Percentiles rank a stretch among this genome's conserved stretches.
These are phyloP conservation scores for Phytophthora tentaculata DNA, from an alignment of 352 stramenopile genomes.

Conservation along the genomic window DNA sequence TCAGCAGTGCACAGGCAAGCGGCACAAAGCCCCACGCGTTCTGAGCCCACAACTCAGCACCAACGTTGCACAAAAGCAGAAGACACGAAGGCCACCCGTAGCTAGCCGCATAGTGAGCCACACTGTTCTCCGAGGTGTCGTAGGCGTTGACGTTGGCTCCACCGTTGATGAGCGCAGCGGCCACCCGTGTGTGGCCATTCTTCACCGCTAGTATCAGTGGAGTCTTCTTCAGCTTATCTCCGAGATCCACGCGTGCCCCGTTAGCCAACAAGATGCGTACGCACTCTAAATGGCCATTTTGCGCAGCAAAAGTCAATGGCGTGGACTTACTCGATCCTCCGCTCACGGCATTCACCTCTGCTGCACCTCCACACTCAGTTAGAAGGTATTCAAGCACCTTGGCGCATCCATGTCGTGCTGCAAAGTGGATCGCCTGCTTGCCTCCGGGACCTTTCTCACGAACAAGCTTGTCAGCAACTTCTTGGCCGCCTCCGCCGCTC, in stretches of 20 bases:
- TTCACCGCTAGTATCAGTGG: conserved; percentile 80
- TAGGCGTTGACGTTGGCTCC: conserved; percentile 80
- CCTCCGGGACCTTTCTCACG: conserved; percentile 54
- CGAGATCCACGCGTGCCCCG: conserved; percentile 59
- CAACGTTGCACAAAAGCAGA: conserved; percentile 55
- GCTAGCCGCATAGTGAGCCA: conserved; percentile 76
- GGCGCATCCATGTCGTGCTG: conserved; percentile 47
- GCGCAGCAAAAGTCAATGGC: conserved; percentile 62
- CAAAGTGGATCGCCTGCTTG: conserved; percentile 71
- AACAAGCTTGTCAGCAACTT: conserved; percentile 57
- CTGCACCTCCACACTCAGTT: conserved; percentile 40
- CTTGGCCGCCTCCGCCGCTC: conserved; percentile 35
- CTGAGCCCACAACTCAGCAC: conserved; percentile 69
- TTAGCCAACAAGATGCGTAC: conserved; percentile 59
- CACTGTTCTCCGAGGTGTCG: conserved; percentile 80
- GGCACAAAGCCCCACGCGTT: conserved; percentile 83
- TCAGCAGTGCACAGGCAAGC: conserved; percentile 71
- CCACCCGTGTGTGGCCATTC: conserved; percentile 67
- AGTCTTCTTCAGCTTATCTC: conserved; percentile 83
- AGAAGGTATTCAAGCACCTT: conserved; percentile 59
- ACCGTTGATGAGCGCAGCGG: conserved; percentile 64
- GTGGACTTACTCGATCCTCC: conserved; percentile 54
- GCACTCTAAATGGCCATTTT: conserved; percentile 63
- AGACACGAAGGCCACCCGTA: conserved; percentile 81
- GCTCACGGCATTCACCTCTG: conserved; percentile 55